phyloP scores from a whole-genome alignment of 78 protist genomes.

The Dictyostelium discoideum region dicty_2.7 NC_007089.4:2394001-2394500 shows the following conservation, averaged over 20 bases:
- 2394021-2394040: too few species aligned
- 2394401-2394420: background rate
- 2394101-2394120: too few species aligned
- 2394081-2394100: too few species aligned
- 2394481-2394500: conserved; percentile 21
- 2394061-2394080: too few species aligned
- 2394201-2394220: background rate
- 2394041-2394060: too few species aligned
- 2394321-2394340: background rate
- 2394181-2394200: background rate
- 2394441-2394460: conserved; percentile 25
- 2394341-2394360: conserved; percentile 3
- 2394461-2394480: conserved; percentile 63
- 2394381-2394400: background rate
- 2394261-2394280: background rate
- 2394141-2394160: too few species aligned
- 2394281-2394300: background rate
- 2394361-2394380: conserved; percentile 14
- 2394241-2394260: background rate
- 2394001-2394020: too few species aligned
- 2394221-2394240: background rate
- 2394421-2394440: conserved; percentile 48
- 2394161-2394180: too few species aligned
- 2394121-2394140: too few species aligned
- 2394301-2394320: background rate